phyloP scores from a whole-genome alignment of 768 basidiomycete species.

The Tulasnella calospora region DNA sequence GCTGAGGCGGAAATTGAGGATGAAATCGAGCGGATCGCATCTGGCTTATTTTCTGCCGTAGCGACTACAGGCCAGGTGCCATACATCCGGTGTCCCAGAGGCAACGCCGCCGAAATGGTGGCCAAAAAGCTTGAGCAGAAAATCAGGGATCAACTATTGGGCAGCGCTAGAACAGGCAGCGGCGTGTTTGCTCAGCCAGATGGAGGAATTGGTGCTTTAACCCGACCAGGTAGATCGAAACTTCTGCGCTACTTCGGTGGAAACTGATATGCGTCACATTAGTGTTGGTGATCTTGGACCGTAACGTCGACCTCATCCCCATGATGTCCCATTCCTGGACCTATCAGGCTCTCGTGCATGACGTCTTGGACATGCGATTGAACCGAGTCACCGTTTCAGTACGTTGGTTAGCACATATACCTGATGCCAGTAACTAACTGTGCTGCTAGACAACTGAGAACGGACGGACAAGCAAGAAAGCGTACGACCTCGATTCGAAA shows the following conservation, averaged over 20 bases:
- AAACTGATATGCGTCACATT: constrained; percentile 26
- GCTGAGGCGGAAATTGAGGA: constrained; percentile 86
- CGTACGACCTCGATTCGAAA: constrained; percentile 94
- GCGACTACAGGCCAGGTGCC: constrained; percentile 72
- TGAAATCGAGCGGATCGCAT: constrained; percentile 87
- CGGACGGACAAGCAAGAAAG: constrained; percentile 56
- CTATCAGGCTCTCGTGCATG: constrained; percentile 95
- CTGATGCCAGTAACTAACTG: neutral
- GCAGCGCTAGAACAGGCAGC: constrained; percentile 31
- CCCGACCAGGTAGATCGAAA: constrained; percentile 66
- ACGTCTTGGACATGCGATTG: constrained; percentile 94
- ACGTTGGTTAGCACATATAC: constrained; percentile 24
- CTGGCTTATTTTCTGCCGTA: constrained; percentile 79
- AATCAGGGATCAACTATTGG: constrained; percentile 77
- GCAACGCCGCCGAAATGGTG: constrained; percentile 99
- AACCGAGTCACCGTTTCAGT: constrained; percentile 82
- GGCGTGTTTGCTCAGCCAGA: constrained; percentile 73
- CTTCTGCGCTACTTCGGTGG: neutral
- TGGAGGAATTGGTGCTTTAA: constrained; percentile 76
- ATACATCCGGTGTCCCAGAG: constrained; percentile 88
- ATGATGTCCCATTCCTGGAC: constrained; percentile 98
- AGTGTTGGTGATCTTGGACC: constrained; percentile 92
- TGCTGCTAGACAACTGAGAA: constrained; percentile 43
- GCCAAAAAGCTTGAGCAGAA: constrained; percentile 91
- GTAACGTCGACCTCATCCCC: constrained; percentile 90